A percentile compares a stretch with the other conserved stretches of the same genome.
These are phyloP conservation scores for Penicillium sp. DNA, from an alignment of 2,329 filamentous ascomycete genomes.

Conservation along the genomic window DNA sequence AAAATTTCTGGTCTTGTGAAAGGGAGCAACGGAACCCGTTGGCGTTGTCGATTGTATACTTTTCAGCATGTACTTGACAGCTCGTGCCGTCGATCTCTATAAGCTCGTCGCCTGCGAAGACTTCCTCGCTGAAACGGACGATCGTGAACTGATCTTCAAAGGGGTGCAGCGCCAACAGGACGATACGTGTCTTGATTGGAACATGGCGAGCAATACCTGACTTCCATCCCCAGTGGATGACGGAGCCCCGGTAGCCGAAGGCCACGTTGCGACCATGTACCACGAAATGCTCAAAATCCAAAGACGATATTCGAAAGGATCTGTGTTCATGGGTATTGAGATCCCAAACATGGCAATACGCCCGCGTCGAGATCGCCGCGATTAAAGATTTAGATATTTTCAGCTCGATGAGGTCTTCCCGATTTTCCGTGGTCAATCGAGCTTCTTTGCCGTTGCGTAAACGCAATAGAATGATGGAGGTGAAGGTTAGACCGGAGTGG, in stretches of 20 bases:
- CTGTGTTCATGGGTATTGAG: constrained; percentile 18
- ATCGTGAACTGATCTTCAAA: constrained; percentile 17
- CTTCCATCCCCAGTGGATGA: constrained; percentile 26
- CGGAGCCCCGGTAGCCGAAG: constrained; percentile 15
- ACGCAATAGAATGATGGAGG: constrained; percentile 1
- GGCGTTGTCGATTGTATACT: background rate
- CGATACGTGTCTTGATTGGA: constrained; percentile 1
- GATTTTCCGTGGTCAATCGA: constrained; percentile 13
- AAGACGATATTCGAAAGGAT: constrained; percentile 30
- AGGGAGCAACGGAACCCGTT: background rate
- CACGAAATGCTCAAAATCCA: constrained; percentile 15
- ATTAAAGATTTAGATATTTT: constrained; percentile 6
- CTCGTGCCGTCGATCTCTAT: background rate
- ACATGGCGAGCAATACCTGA: constrained; percentile 17
- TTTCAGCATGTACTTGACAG: background rate
- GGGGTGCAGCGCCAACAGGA: constrained; percentile 18
- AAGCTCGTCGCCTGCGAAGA: background rate
- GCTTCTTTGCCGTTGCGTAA: background rate
- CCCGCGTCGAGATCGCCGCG: constrained; percentile 7
- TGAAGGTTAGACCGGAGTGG: background rate
- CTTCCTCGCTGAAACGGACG: constrained; percentile 8
- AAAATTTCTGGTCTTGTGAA: background rate
- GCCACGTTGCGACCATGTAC: constrained; percentile 23
- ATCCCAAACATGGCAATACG: constrained; percentile 34
- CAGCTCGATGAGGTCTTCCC: constrained; percentile 4